These are phyloP conservation scores for Mortierella claussenii DNA, from an alignment of 192 early-diverging fungal species.

Conservation along the genomic window DNA sequence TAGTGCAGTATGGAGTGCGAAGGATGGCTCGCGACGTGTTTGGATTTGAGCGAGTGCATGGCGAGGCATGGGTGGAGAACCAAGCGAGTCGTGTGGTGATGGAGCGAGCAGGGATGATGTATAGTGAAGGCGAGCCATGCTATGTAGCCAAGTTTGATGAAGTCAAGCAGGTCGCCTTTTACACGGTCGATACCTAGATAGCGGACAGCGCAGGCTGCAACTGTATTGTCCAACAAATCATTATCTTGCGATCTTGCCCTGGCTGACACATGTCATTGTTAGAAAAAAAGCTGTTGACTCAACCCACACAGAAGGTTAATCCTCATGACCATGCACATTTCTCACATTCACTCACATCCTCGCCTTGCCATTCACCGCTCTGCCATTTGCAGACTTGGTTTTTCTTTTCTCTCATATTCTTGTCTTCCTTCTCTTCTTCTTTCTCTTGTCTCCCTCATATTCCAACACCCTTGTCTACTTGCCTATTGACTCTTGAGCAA, in stretches of 20 bases:
- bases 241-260: not conserved
- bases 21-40: slow-evolving; percentile 6
- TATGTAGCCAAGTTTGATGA: slow-evolving; percentile 37
- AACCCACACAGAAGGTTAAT: too few relatives aligned
- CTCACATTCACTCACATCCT: too few relatives aligned
- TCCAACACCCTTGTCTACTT: too few relatives aligned
- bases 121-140: slow-evolving; percentile 5
- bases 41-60: slow-evolving; percentile 26
- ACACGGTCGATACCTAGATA: slow-evolving; percentile 6
- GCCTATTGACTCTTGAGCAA: not conserved
- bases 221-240: not conserved
- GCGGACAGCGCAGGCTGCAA: not conserved
- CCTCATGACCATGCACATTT: too few relatives aligned
- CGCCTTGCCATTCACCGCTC: too few relatives aligned
- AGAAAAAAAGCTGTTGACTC: too few relatives aligned
- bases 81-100: slow-evolving; percentile 21
- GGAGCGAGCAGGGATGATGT: slow-evolving; percentile 17
- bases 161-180: slow-evolving; percentile 14
- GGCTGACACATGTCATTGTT: too few relatives aligned
- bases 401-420: too few relatives aligned
- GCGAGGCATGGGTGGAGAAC: slow-evolving; percentile 28
- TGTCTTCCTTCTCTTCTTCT: too few relatives aligned
- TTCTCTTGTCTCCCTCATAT: too few relatives aligned
- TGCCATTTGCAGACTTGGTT: too few relatives aligned
- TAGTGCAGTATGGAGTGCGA: slow-evolving; percentile 8